These are phyloP conservation scores for Pichia inconspicua DNA, from an alignment of 1,139 yeast species.

Conservation along the genomic window DNA sequence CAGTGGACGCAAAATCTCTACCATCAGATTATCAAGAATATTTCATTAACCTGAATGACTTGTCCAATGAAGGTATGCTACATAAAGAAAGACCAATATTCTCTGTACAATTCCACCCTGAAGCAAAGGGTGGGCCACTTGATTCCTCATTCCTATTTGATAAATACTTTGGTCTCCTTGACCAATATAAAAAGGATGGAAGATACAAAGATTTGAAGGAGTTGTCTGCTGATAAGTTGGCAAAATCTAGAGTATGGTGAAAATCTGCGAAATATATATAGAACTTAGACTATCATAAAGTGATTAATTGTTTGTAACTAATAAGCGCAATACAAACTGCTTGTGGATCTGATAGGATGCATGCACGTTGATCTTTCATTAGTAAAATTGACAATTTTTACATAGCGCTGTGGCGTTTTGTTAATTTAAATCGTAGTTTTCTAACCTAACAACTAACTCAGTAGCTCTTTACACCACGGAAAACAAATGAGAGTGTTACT, in stretches of 20 bases:
- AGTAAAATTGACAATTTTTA: too few species aligned
- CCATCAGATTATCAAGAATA: conserved; percentile 74
- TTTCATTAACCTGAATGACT: conserved; percentile 88
- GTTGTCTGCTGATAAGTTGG: conserved; percentile 69
- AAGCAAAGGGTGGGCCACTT: conserved; percentile 97
- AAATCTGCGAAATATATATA: not conserved
- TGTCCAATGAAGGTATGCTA: conserved; percentile 95
- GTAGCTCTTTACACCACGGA: not conserved
- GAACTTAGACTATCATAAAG: not conserved
- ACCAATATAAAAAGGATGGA: conserved; percentile 43
- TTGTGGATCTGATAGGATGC: too few species aligned
- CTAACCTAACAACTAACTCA: too few species aligned
- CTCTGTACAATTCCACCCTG: conserved; percentile 97
- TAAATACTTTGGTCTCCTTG: conserved; percentile 70
- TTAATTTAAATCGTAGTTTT: too few species aligned
- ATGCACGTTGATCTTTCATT: too few species aligned
- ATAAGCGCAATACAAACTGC: too few species aligned
- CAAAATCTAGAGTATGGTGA: conserved; percentile 68
- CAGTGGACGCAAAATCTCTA: conserved; percentile 78
- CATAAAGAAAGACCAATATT: conserved; percentile 81
- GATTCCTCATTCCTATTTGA: conserved; percentile 89
- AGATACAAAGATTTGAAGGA: conserved; percentile 35
- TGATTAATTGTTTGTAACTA: not conserved
- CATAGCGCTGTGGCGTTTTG: too few species aligned
- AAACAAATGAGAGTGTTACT: conserved; percentile 28